These are phyloP conservation scores for Pugionium cornutum DNA, from an alignment of 345 rosid genomes.

Conservation along the genomic window DNA sequence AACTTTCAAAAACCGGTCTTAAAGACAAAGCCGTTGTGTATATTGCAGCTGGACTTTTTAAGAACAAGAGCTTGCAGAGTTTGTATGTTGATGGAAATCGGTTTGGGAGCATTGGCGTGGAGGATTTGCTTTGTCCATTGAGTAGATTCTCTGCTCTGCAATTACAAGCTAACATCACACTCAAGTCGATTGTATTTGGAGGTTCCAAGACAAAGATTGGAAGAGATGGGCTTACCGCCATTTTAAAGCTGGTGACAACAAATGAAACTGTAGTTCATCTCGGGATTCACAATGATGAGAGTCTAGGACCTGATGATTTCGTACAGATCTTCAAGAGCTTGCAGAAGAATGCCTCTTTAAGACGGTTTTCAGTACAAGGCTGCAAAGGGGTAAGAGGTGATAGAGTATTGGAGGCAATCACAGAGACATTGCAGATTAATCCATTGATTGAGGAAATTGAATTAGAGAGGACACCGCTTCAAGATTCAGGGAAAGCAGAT, in stretches of 20 bases:
- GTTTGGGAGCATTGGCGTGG: slow-evolving; percentile 71
- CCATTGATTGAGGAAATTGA: slow-evolving; percentile 87
- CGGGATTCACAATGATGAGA: slow-evolving; percentile 69
- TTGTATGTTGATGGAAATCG: slow-evolving; percentile 78
- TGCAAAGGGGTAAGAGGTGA: slow-evolving; percentile 88
- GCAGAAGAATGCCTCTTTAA: slow-evolving; percentile 73
- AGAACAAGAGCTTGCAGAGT: slow-evolving; percentile 68
- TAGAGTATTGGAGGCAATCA: slow-evolving; percentile 58
- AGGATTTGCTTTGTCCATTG: slow-evolving; percentile 83
- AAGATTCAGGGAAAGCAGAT: slow-evolving; percentile 66
- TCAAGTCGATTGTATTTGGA: slow-evolving; percentile 66
- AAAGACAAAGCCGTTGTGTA: slow-evolving; percentile 85
- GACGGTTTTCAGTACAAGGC: slow-evolving; percentile 74
- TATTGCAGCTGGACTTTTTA: slow-evolving; percentile 88
- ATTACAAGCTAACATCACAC: slow-evolving; percentile 76
- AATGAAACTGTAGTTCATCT: slow-evolving; percentile 67
- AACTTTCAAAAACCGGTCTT: slow-evolving; percentile 69
- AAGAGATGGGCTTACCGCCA: slow-evolving; percentile 76
- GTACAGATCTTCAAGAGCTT: slow-evolving; percentile 67
- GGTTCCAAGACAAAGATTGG: slow-evolving; percentile 72
- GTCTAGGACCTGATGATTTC: slow-evolving; percentile 74
- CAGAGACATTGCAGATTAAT: slow-evolving; percentile 79
- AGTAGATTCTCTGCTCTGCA: slow-evolving; percentile 92
- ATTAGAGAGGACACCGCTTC: slow-evolving; percentile 76
- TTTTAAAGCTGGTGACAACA: slow-evolving; percentile 70